Conservation (phyloP, 345 rosid species). For the Eucalyptus caleyi region DNA sequence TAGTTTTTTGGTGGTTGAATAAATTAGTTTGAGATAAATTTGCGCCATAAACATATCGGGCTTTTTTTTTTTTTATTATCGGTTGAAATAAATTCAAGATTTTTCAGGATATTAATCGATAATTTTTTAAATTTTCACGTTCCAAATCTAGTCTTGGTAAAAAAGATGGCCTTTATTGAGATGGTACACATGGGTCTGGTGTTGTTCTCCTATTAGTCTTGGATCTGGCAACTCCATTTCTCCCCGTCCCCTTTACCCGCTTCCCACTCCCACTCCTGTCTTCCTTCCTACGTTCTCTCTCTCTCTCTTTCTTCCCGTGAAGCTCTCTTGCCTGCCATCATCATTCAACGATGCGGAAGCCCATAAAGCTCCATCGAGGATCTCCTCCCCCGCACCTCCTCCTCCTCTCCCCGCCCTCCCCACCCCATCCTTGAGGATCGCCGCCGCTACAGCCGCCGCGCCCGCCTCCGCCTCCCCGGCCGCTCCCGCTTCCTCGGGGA, state of each 20-base stretch:
- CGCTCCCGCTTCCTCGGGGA: not conserved
- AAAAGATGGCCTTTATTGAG: not conserved
- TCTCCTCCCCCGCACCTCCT: not conserved
- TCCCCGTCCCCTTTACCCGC: not conserved
- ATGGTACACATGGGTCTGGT: not conserved
- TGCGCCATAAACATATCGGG: fast-evolving
- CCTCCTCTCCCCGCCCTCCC: not conserved
- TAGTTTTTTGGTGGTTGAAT: fast-evolving
- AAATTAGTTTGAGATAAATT: fast-evolving
- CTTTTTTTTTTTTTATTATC: no score
- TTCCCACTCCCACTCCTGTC: not conserved
- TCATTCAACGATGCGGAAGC: not conserved
- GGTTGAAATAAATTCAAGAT: no score
- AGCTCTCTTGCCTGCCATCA: not conserved
- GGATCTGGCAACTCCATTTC: not conserved
- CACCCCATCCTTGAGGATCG: not conserved
- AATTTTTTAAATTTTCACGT: fast-evolving
- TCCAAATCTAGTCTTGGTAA: not conserved
- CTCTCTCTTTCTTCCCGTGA: not conserved
- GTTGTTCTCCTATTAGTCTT: no score
- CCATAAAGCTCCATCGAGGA: not conserved
- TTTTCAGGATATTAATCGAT: no score
- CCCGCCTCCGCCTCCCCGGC: not conserved
- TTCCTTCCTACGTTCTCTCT: not conserved
- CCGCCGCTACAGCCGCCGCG: not conserved